Conservation (phyloP, 345 rosid species). For the Excoecaria cochinchinensis region DNA sequence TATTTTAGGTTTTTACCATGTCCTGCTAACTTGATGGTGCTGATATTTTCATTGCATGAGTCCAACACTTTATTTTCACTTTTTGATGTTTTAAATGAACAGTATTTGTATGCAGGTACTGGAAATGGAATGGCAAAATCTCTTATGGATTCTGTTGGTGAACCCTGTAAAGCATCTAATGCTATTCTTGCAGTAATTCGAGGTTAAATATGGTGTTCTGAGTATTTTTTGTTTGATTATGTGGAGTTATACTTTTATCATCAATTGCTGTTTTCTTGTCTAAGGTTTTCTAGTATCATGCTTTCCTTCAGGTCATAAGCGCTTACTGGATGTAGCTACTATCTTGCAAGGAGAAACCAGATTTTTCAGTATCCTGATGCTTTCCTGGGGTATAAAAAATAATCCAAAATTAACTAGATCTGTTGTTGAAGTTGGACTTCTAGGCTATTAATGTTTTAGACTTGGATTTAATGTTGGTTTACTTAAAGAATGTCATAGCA, state of each 20-base stretch:
- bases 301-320: constrained; percentile 52
- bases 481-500: too few relatives aligned
- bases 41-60: neutral
- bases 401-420: neutral
- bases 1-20: neutral
- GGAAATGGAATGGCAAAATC: constrained; percentile 96
- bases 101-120: constrained; percentile 58
- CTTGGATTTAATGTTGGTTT: neutral
- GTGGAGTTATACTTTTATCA: constrained; percentile 3
- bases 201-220: constrained; percentile 45
- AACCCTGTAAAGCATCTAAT: constrained; percentile 58
- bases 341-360: constrained; percentile 64
- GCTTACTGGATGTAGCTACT: constrained; percentile 80
- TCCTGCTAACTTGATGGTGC: neutral
- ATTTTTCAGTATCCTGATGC: constrained; percentile 85
- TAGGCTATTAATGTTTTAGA: neutral
- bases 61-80: neutral
- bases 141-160: constrained; percentile 67
- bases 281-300: constrained; percentile 18
- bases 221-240: constrained; percentile 1
- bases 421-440: too few relatives aligned
- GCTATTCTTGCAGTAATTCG: constrained; percentile 76
- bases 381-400: constrained; percentile 78
- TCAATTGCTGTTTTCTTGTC: constrained; percentile 6
- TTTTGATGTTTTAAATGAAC: neutral